Evolutionary conservation across 169 alveolate genomes (phyloP), one percentile per base, ranked within the genome.

Genomic region (Babesia gibsoni): DNA sequence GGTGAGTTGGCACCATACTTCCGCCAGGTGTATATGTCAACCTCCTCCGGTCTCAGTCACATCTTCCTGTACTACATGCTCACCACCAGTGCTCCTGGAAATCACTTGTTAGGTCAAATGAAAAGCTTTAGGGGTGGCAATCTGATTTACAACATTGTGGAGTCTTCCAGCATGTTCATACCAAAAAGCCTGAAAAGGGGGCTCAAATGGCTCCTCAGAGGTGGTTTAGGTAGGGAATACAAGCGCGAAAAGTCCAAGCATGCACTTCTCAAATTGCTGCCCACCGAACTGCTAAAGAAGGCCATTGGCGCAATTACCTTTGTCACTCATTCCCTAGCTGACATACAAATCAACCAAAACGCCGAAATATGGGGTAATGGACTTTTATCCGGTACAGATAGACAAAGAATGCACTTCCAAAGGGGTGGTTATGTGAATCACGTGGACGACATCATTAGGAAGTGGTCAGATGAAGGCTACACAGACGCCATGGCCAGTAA

Each of bases 251-350:
- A 74, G 54, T 83, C 91, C 14, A 88, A 83, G 41, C 61, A 63
- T 37, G 68, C 84, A 49, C 53, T 88, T 27, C 59, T 82, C 58
- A 84, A 83, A 41, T 74, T 83, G 72, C 58, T 88, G 30, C 88
- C 89, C 42, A 53, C 63, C 2, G 61, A 83, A 37, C 35, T 88
- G 32, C 67, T 88, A 27, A 75, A 84, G 61, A 77, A 83, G 41
- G 89, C 89, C 2, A 46, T 67, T 10, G 52, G 85, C 33, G 39
- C 90, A 33, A 83, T 88, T 33, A 82, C 83, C 14, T 88, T 88
- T 41, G 87, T 84, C 18, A 88, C 93, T 4, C 93, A 88, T 54
- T 58, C 90, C 0, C 74, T 88, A 16, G 93, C 93, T 33, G 54
- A 81, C 9, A 68, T 69, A 50, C 87, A 79, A 45, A 74, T 88